A percentile compares a stretch with the other conserved stretches of the same genome.
Evolutionary conservation across 2,329 filamentous ascomycete species (phyloP).

Genomic region (Botryotinia calthae): DNA sequence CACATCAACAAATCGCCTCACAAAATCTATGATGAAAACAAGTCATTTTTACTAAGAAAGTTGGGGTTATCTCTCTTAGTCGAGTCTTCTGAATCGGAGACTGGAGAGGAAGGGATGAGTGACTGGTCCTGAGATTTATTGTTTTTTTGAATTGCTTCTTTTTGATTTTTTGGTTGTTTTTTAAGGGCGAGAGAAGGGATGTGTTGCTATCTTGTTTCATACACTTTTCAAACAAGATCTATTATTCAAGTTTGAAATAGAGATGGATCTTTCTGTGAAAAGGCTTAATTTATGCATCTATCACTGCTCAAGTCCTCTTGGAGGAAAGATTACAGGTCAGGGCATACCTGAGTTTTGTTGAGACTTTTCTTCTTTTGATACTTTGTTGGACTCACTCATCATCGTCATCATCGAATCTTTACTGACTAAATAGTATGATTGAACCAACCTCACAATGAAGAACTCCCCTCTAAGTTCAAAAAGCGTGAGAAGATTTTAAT

Average conservation of each 20-base stretch:
- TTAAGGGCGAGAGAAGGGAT: background rate
- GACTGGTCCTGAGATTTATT: background rate
- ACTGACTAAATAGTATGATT: background rate
- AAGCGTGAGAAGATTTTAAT: rapidly evolving
- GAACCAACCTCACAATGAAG: background rate
- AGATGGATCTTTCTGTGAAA: rapidly evolving
- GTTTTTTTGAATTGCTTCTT: background rate
- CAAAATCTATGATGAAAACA: background rate
- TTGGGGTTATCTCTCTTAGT: too few relatives aligned
- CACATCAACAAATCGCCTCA: too few relatives aligned
- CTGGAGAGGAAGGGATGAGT: background rate
- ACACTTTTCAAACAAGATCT: background rate
- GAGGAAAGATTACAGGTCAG: too few relatives aligned
- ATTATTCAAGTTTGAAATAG: rapidly evolving
- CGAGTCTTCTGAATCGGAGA: too few relatives aligned
- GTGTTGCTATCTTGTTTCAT: background rate
- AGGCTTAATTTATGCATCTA: background rate
- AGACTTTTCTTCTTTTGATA: background rate
- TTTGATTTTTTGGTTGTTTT: background rate
- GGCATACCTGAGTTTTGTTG: background rate
- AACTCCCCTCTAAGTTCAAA: background rate
- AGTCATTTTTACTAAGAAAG: too few relatives aligned
- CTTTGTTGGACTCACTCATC: background rate
- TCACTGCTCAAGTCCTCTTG: background rate
- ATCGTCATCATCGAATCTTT: background rate